Percentiles rank a stretch among this genome's conserved stretches.
phyloP scores from a whole-genome alignment of 2,329 filamentous ascomycete genomes.

The Ceratocystis cacaofunesta region DNA sequence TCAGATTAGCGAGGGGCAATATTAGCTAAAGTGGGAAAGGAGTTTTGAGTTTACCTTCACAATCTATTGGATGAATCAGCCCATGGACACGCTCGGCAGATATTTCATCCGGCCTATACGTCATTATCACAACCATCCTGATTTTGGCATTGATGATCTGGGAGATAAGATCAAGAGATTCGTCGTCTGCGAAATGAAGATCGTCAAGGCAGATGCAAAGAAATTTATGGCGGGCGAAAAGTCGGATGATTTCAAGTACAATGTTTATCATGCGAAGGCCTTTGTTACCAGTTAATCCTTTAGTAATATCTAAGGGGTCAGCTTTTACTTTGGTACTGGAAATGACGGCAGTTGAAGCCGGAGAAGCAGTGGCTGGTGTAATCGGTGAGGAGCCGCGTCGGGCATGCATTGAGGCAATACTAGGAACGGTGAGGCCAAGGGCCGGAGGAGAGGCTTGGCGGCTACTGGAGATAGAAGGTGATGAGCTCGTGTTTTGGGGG shows the following conservation, averaged over 20 bases:
- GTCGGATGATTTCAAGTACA: conserved; percentile 69
- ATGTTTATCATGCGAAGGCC: conserved; percentile 70
- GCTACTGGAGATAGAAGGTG: conserved; percentile 18
- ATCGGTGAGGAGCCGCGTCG: conserved; percentile 37
- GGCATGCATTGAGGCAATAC: conserved; percentile 24
- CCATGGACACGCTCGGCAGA: conserved; percentile 38
- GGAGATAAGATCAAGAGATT: conserved; percentile 69
- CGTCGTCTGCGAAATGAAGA: conserved; percentile 76
- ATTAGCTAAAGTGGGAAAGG: background rate
- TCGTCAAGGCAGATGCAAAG: conserved; percentile 84
- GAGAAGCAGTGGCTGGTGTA: conserved; percentile 32
- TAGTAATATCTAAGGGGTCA: conserved; percentile 39
- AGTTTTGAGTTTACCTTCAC: conserved; percentile 30
- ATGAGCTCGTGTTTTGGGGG: conserved; percentile 18
- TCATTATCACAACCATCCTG: conserved; percentile 69
- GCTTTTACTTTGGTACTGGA: conserved; percentile 28
- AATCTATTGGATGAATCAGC: conserved; percentile 39
- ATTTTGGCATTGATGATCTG: conserved; percentile 67
- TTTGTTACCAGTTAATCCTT: conserved; percentile 43
- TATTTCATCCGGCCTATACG: conserved; percentile 54
- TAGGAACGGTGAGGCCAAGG: conserved; percentile 15
- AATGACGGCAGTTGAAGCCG: conserved; percentile 26
- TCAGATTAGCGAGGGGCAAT: background rate
- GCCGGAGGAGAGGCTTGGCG: conserved; percentile 15
- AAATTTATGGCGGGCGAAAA: conserved; percentile 70